Evolutionary conservation across 495 filamentous ascomycete species (phyloP).

Genomic region (Neurospora tetraspora): DNA sequence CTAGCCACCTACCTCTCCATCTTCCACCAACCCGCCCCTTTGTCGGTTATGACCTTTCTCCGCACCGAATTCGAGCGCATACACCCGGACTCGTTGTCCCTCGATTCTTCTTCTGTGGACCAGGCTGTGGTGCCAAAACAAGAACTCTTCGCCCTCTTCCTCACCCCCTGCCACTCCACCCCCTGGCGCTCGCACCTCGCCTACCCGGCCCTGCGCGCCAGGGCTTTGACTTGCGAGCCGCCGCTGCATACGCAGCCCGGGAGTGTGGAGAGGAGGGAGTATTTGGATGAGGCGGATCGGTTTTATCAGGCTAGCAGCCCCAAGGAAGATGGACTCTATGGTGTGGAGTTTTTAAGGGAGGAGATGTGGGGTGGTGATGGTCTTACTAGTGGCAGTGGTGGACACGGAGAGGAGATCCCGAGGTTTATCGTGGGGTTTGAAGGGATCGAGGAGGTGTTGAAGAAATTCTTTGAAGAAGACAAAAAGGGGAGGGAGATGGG

Average conservation of each 20-base stretch:
- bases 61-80: slow-evolving; percentile 53
- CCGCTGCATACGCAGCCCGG: slow-evolving; percentile 53
- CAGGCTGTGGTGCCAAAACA: neutral
- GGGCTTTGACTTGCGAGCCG: slow-evolving; percentile 87
- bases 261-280: slow-evolving; percentile 44
- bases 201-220: slow-evolving; percentile 61
- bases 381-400: neutral
- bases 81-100: slow-evolving; percentile 5
- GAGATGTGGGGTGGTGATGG: slow-evolving; percentile 28
- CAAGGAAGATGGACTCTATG: slow-evolving; percentile 4
- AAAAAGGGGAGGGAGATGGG: slow-evolving; percentile 35
- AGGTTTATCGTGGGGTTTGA: slow-evolving; percentile 48
- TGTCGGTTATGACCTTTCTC: slow-evolving; percentile 64
- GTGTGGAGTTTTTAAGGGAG: slow-evolving; percentile 42
- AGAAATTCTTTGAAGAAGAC: slow-evolving; percentile 33
- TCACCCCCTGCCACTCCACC: slow-evolving; percentile 96
- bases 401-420: slow-evolving; percentile 35
- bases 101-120: neutral
- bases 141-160: slow-evolving; percentile 66
- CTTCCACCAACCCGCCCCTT: slow-evolving; percentile 68
- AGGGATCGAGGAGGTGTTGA: slow-evolving; percentile 34
- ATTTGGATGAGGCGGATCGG: slow-evolving; percentile 80
- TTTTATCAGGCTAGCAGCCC: slow-evolving; percentile 52
- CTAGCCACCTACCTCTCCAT: slow-evolving; percentile 66
- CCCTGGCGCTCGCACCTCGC: slow-evolving; percentile 91